Conservation (phyloP, 73 alveolate genomes). For the Paramecium sonneborni region DNA sequence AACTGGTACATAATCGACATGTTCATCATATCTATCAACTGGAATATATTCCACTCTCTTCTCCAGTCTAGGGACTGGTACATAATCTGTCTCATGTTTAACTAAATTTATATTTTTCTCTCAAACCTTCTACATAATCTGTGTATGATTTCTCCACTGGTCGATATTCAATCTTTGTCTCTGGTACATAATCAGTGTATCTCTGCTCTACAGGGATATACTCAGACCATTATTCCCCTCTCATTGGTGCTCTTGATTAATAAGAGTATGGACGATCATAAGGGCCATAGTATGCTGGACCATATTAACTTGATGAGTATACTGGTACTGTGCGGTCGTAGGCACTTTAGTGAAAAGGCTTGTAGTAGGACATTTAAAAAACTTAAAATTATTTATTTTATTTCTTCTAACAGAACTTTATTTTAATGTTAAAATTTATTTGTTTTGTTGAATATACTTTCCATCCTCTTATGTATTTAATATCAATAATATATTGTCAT, state of each 20-base stretch:
- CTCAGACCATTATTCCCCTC: constrained; percentile 63
- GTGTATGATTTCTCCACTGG: constrained; percentile 62
- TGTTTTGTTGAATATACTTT: too few relatives aligned
- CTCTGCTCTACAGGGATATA: constrained; percentile 64
- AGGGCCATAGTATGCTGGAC: neutral
- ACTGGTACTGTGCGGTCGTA: neutral
- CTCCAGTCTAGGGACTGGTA: constrained; percentile 60
- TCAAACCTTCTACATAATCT: constrained; percentile 61
- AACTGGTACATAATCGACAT: constrained; percentile 59
- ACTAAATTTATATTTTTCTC: neutral
- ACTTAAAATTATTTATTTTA: neutral
- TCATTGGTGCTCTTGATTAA: neutral
- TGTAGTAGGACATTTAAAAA: neutral
- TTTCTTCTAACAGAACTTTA: neutral
- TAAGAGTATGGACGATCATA: neutral
- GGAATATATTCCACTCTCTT: constrained; percentile 67
- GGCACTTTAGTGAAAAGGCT: neutral
- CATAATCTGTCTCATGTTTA: constrained; percentile 63
- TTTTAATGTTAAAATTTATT: neutral
- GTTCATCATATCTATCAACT: constrained; percentile 63
- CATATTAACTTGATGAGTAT: neutral
- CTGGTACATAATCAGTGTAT: constrained; percentile 65
- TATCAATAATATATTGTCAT: too few relatives aligned
- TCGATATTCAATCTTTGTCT: constrained; percentile 58
- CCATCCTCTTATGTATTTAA: too few relatives aligned